phyloP scores from a whole-genome alignment of 305 asterid genomes.

The Solanum hybrid region DNA sequence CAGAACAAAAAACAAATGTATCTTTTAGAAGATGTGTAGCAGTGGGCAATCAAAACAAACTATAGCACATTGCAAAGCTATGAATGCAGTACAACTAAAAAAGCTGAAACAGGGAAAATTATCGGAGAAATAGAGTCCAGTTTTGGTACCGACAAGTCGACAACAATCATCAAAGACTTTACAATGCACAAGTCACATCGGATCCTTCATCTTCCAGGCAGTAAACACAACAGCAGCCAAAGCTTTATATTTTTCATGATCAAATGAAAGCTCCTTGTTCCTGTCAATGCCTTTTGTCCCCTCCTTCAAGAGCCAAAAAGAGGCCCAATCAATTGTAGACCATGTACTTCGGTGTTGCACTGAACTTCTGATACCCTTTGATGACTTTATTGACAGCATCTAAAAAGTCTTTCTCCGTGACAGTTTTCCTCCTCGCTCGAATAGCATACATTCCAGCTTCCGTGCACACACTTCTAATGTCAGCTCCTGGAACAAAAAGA shows the following conservation, averaged over 20 bases:
- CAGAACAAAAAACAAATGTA: not conserved
- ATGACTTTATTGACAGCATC: constrained; percentile 95
- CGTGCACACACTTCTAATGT: constrained; percentile 83
- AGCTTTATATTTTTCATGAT: not conserved
- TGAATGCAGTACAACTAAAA: not conserved
- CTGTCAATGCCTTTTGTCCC: not conserved
- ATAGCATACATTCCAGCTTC: constrained; percentile 95
- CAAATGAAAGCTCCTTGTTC: not conserved
- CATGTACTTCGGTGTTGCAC: constrained; percentile 92
- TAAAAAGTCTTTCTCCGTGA: constrained; percentile 83
- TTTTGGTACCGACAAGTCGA: not conserved
- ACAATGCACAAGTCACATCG: not conserved
- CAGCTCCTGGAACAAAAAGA: constrained; percentile 51
- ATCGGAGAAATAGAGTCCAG: not conserved
- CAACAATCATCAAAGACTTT: not conserved
- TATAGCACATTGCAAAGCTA: not conserved
- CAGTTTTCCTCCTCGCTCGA: constrained; percentile 81
- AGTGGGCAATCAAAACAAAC: not conserved
- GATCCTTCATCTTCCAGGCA: not conserved
- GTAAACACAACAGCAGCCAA: not conserved
- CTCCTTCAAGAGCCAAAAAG: not conserved
- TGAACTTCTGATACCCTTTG: constrained; percentile 91
- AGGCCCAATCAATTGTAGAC: constrained; percentile 52
- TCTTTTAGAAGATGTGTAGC: not conserved
- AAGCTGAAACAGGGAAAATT: not conserved